Percentiles rank a stretch among this genome's conserved stretches.
Conservation (phyloP, 169 alveolate genomes). For the Eimeria necatrix region DNA sequence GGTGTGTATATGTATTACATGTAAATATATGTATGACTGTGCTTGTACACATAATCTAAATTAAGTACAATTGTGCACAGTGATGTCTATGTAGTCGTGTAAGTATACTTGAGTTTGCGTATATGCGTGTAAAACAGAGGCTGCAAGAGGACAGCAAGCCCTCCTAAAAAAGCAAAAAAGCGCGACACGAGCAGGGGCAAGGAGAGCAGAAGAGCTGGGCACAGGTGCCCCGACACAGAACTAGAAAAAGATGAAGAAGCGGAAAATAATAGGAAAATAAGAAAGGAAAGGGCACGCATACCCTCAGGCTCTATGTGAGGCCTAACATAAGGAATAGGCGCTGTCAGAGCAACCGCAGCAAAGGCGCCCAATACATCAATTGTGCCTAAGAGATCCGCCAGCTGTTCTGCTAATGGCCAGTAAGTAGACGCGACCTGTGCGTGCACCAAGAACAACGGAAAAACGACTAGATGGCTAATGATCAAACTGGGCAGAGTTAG, state of each 20-base stretch:
- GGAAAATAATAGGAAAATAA: not conserved
- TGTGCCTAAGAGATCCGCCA: slow-evolving; percentile 92
- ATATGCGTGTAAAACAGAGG: too few relatives aligned
- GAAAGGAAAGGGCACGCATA: slow-evolving; percentile 46
- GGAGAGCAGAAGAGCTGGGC: not conserved
- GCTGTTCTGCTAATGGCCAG: slow-evolving; percentile 95
- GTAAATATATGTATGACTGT: not conserved
- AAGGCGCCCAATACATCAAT: slow-evolving; percentile 97
- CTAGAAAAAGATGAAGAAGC: not conserved
- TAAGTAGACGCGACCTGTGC: slow-evolving; percentile 95
- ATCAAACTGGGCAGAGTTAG: not conserved
- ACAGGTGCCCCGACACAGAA: not conserved
- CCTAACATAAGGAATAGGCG: slow-evolving; percentile 92
- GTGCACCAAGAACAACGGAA: not conserved
- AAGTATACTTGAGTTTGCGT: too few relatives aligned
- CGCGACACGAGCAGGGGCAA: too few relatives aligned
- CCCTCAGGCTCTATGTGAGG: slow-evolving; percentile 91
- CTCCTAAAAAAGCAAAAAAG: too few relatives aligned
- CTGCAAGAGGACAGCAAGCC: too few relatives aligned
- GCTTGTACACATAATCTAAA: too few relatives aligned
- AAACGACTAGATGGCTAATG: not conserved
- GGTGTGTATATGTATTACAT: not conserved
- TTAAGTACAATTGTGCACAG: too few relatives aligned
- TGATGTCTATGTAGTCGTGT: too few relatives aligned
- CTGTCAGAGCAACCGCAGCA: slow-evolving; percentile 93